Conservation (phyloP, 768 basidiomycete genomes). For the Rossbeevera mucosa region DNA sequence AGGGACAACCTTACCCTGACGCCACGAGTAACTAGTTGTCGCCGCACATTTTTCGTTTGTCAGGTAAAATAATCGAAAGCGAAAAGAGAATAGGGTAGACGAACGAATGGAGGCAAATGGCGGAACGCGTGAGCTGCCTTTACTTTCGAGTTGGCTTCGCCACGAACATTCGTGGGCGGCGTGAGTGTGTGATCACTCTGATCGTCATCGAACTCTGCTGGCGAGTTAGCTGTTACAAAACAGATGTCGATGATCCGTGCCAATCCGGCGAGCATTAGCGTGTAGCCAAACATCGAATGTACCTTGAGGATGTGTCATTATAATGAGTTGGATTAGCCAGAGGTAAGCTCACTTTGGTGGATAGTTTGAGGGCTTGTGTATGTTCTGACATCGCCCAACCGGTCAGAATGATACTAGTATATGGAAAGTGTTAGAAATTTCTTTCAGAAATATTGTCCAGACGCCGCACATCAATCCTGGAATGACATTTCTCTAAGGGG, state of each 20-base stretch:
- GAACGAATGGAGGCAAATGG: slow-evolving; percentile 84
- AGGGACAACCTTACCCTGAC: slow-evolving; percentile 50
- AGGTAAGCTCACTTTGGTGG: slow-evolving; percentile 56
- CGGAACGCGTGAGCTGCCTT: slow-evolving; percentile 62
- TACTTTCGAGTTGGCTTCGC: slow-evolving; percentile 22
- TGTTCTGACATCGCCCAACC: slow-evolving; percentile 95
- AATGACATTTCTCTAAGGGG: slow-evolving; percentile 63
- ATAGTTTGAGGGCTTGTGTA: slow-evolving; percentile 77
- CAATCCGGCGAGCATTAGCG: slow-evolving; percentile 78
- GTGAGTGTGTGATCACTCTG: slow-evolving; percentile 67
- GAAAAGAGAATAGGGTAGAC: slow-evolving; percentile 29
- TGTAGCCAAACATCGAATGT: slow-evolving; percentile 79
- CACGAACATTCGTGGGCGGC: slow-evolving; percentile 25
- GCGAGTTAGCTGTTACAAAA: slow-evolving; percentile 51
- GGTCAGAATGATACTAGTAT: slow-evolving; percentile 72
- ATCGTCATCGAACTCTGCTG: slow-evolving; percentile 41
- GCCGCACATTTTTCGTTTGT: not conserved
- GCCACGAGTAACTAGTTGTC: slow-evolving; percentile 57
- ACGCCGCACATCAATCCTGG: slow-evolving; percentile 71
- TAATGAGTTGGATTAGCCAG: not conserved
- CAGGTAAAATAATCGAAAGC: not conserved
- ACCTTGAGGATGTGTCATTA: slow-evolving; percentile 42
- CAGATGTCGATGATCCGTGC: slow-evolving; percentile 81
- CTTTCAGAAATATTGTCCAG: no score
- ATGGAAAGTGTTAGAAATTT: not conserved